Evolutionary conservation across 257 asterid genomes (phyloP).

Genomic region (Solanum bulbocastanum): DNA sequence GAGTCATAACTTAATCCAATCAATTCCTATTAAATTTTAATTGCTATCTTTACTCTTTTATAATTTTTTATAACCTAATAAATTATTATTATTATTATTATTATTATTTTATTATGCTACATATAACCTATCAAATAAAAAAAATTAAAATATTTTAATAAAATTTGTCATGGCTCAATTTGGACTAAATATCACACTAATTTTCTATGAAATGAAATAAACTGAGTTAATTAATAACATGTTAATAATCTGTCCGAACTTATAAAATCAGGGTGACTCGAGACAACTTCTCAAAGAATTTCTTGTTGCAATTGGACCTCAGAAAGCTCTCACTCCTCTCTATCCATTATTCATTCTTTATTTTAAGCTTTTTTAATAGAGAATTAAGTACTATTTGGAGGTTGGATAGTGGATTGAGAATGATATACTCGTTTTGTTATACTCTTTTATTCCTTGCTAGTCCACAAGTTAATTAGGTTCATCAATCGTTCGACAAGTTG

Average conservation of each 20-base stretch:
- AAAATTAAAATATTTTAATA: neutral
- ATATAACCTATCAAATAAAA: neutral
- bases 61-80: too few species aligned
- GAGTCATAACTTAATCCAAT: neutral
- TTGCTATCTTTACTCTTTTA: too few species aligned
- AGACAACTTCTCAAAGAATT: neutral
- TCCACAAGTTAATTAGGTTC: neutral
- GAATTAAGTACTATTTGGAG: neutral
- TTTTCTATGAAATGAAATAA: neutral
- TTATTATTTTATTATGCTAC: neutral
- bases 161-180: neutral
- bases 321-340: neutral
- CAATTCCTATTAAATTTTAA: neutral
- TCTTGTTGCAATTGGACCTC: neutral
- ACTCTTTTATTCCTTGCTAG: neutral
- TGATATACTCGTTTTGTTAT: neutral
- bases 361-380: neutral
- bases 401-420: neutral
- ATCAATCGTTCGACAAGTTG: neutral
- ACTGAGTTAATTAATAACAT: neutral
- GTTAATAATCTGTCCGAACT: neutral
- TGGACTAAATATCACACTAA: neutral
- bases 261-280: neutral
- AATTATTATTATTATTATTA: too few species aligned
- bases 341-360: neutral